Conservation (phyloP, 192 early-diverging fungal species). For the Backusella morwellensis region DNA sequence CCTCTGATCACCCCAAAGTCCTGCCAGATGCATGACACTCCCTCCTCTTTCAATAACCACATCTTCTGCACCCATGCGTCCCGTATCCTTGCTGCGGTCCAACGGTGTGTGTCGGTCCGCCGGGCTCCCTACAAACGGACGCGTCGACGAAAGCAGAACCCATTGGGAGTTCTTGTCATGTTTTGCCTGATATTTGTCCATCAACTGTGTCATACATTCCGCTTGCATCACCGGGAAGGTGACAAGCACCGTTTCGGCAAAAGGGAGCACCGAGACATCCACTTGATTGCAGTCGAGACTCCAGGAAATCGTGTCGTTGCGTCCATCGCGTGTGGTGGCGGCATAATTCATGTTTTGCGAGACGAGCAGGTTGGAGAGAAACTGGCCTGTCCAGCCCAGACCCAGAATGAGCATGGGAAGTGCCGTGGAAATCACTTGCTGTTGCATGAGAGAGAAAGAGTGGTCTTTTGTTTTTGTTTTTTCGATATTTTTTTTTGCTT, state of each 20-base stretch:
- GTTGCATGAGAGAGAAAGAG: background rate
- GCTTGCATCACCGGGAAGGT: constrained; percentile 55
- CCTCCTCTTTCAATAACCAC: constrained; percentile 35
- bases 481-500: background rate
- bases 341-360: constrained; percentile 16
- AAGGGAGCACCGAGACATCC: constrained; percentile 44
- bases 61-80: constrained; percentile 39
- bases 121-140: constrained; percentile 23
- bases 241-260: constrained; percentile 47
- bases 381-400: constrained; percentile 33
- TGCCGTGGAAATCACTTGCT: constrained; percentile 16
- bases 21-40: constrained; percentile 53
- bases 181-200: constrained; percentile 32
- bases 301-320: constrained; percentile 52
- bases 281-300: constrained; percentile 29
- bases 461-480: background rate
- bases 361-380: constrained; percentile 13
- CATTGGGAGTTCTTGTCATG: constrained; percentile 14
- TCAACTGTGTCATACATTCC: constrained; percentile 25
- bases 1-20: constrained; percentile 51
- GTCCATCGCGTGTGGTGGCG: constrained; percentile 42
- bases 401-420: constrained; percentile 32
- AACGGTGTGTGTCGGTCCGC: constrained; percentile 37
- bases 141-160: constrained; percentile 38
- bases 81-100: constrained; percentile 31